Conservation (phyloP, 2,329 filamentous ascomycete genomes). For the Fusarium cicatricum region DNA sequence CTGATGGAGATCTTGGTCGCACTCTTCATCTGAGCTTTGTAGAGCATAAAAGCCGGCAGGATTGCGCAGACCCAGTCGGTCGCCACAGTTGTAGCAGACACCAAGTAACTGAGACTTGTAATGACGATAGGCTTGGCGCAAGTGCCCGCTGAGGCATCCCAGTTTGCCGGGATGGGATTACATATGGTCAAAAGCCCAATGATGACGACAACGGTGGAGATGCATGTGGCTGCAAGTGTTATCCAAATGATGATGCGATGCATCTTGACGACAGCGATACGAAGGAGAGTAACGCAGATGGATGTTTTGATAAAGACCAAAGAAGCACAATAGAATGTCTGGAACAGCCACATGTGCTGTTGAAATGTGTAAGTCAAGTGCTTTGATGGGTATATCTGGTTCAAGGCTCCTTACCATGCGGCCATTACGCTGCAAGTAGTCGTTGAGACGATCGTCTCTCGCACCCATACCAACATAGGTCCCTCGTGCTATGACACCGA, state of each 20-base stretch:
- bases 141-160: not conserved
- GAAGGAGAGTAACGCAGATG: slow-evolving; percentile 26
- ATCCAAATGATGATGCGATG: slow-evolving; percentile 25
- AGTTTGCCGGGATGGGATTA: slow-evolving; percentile 6
- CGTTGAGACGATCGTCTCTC: slow-evolving; percentile 13
- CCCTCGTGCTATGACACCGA: not conserved
- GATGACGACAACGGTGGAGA: slow-evolving; percentile 7
- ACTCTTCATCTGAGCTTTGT: slow-evolving; percentile 25
- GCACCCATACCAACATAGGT: slow-evolving; percentile 17
- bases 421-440: slow-evolving; percentile 1
- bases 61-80: slow-evolving; percentile 27
- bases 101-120: slow-evolving; percentile 7
- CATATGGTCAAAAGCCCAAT: slow-evolving; percentile 16
- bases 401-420: slow-evolving; percentile 10
- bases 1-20: slow-evolving; percentile 23
- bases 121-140: slow-evolving; percentile 9
- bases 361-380: rapidly evolving
- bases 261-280: slow-evolving; percentile 18
- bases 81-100: slow-evolving; percentile 6
- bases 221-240: slow-evolving; percentile 1
- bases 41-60: slow-evolving; percentile 24
- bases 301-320: slow-evolving; percentile 23
- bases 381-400: too few relatives aligned
- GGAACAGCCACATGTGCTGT: slow-evolving; percentile 24
- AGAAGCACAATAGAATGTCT: slow-evolving; percentile 12